Conservation (phyloP, 768 basidiomycete genomes). For the Chalciporus piperatus region DNA sequence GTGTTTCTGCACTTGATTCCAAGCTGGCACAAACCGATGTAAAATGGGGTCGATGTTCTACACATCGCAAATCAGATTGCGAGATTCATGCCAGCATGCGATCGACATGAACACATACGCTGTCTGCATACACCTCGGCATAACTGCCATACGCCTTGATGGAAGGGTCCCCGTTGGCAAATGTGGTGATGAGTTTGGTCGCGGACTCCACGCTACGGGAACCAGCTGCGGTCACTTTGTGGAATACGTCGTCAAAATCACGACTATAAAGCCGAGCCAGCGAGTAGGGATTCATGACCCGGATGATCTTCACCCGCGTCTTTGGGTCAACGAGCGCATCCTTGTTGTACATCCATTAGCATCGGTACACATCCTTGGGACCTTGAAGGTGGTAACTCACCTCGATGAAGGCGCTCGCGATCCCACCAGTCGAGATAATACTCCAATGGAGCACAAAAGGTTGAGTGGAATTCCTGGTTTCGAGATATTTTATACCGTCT, state of each 20-base stretch:
- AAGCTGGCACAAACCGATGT: slow-evolving; percentile 51
- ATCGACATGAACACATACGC: slow-evolving; percentile 38
- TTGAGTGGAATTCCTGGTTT: slow-evolving; percentile 12
- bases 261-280: slow-evolving; percentile 42
- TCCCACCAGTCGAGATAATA: slow-evolving; percentile 79
- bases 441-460: slow-evolving; percentile 70
- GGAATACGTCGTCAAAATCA: slow-evolving; percentile 58
- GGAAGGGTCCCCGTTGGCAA: slow-evolving; percentile 47
- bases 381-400: slow-evolving; percentile 33
- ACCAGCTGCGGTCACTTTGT: slow-evolving; percentile 73
- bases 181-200: slow-evolving; percentile 57
- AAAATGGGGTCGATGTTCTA: slow-evolving; percentile 74
- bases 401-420: slow-evolving; percentile 65
- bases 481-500: slow-evolving; percentile 3
- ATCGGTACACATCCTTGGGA: not conserved
- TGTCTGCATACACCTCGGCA: slow-evolving; percentile 67
- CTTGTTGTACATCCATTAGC: slow-evolving; percentile 35
- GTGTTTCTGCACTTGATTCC: not conserved
- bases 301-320: slow-evolving; percentile 45
- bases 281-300: not conserved
- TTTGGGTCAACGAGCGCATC: slow-evolving; percentile 75
- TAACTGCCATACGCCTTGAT: slow-evolving; percentile 75
- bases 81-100: not conserved
- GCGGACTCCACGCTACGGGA: slow-evolving; percentile 72
- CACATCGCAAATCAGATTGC: not conserved